Conservation (phyloP, 176 grass and related monocot species). For the Calamus simplicifolius region DNA sequence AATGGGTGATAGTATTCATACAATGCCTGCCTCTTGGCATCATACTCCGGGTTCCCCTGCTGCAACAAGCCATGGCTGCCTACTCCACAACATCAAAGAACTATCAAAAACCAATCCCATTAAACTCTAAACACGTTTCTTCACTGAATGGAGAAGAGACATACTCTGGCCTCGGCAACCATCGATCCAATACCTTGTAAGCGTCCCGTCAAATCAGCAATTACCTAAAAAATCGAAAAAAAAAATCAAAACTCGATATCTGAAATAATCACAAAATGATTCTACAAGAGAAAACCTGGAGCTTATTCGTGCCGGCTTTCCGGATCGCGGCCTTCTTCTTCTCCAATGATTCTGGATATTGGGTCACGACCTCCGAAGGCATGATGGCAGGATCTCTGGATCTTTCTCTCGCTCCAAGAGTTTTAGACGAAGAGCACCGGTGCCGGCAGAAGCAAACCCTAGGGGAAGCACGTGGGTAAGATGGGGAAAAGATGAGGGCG, state of each 20-base stretch:
- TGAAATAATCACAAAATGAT: background rate
- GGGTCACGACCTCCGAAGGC: conserved; percentile 14
- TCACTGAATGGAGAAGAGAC: conserved; percentile 1
- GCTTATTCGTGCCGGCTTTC: conserved; percentile 11
- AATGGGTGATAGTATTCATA: conserved; percentile 90
- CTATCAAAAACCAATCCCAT: conserved; percentile 7
- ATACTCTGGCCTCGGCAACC: conserved; percentile 74
- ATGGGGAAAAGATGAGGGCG: no score
- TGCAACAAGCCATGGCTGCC: conserved; percentile 81
- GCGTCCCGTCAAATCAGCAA: conserved; percentile 91
- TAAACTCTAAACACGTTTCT: background rate
- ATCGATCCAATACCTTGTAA: conserved; percentile 85
- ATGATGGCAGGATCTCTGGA: no score
- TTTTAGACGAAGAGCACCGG: no score
- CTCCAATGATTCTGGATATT: conserved; percentile 10
- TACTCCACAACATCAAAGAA: conserved; percentile 12
- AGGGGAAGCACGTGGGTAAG: no score
- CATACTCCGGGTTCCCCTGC: conserved; percentile 66
- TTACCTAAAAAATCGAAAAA: conserved; percentile 34
- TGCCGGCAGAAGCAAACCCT: no score
- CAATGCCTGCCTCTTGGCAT: conserved; percentile 71
- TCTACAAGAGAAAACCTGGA: conserved; percentile 3
- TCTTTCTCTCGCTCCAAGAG: no score
- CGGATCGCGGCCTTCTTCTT: conserved; percentile 29
- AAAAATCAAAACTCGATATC: background rate